Conservation (phyloP, 2,329 filamentous ascomycete genomes). For the Fusarium aywerte region DNA sequence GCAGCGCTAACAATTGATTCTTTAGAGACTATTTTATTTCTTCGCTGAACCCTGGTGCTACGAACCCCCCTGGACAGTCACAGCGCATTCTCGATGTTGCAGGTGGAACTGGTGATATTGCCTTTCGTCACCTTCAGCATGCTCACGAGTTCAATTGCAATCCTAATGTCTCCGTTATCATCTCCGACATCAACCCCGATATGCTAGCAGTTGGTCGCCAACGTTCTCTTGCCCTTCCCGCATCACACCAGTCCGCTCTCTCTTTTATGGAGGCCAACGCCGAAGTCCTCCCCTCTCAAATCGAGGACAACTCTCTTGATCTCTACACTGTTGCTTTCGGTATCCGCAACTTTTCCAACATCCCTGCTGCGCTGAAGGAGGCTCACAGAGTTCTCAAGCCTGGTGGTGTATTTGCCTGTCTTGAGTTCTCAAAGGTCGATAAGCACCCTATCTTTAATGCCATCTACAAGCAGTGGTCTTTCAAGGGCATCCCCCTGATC, state of each 20-base stretch:
- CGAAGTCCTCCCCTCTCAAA: constrained; percentile 71
- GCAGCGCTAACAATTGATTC: constrained; percentile 21
- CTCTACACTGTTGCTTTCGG: constrained; percentile 98
- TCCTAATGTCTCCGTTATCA: constrained; percentile 82
- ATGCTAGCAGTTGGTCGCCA: constrained; percentile 92
- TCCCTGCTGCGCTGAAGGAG: constrained; percentile 82
- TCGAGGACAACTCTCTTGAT: constrained; percentile 80
- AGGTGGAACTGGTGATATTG: constrained; percentile 96
- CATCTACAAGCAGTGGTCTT: constrained; percentile 95
- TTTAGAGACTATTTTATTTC: constrained; percentile 88
- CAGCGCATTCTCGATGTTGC: constrained; percentile 93
- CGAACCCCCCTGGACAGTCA: constrained; percentile 56
- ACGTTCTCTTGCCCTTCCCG: constrained; percentile 71
- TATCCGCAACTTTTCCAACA: constrained; percentile 96
- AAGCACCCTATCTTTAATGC: constrained; percentile 81
- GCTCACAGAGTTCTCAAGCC: constrained; percentile 91
- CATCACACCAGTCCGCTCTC: constrained; percentile 66
- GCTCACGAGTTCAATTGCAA: constrained; percentile 82
- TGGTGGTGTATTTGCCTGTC: constrained; percentile 93
- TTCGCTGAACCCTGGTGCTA: constrained; percentile 83
- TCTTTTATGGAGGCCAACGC: constrained; percentile 92
- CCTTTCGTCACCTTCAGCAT: constrained; percentile 94
- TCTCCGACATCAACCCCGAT: constrained; percentile 94
- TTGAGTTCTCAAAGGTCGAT: constrained; percentile 91
- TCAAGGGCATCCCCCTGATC: constrained; percentile 91